These are phyloP conservation scores for Fusarium irregulare DNA, from an alignment of 2,329 filamentous ascomycete species.

Conservation along the genomic window DNA sequence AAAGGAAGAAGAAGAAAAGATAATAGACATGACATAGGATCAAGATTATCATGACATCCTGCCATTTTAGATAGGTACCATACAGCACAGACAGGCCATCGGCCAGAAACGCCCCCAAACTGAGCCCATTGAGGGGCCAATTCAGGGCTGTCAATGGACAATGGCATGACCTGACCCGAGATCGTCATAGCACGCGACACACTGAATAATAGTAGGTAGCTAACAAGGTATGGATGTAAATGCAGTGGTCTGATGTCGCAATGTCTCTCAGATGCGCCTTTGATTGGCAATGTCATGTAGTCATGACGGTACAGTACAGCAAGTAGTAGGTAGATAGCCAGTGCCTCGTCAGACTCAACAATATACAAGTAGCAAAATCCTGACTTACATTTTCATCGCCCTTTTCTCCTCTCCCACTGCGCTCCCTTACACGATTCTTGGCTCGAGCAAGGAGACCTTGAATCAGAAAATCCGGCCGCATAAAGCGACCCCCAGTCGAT, in stretches of 20 bases:
- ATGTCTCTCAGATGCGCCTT: slow-evolving; percentile 12
- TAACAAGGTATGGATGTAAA: slow-evolving; percentile 24
- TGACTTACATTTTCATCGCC: slow-evolving; percentile 39
- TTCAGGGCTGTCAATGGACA: slow-evolving; percentile 27
- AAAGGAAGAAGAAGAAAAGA: not conserved
- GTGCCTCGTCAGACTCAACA: slow-evolving; percentile 6
- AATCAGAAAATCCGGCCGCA: slow-evolving; percentile 37
- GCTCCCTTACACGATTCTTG: slow-evolving; percentile 41
- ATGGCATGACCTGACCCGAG: slow-evolving; percentile 39
- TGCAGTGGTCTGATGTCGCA: slow-evolving; percentile 40
- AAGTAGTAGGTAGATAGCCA: not conserved
- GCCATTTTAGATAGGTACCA: slow-evolving; percentile 17
- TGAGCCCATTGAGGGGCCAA: slow-evolving; percentile 38
- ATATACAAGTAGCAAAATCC: slow-evolving; percentile 4
- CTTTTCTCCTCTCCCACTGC: slow-evolving; percentile 24
- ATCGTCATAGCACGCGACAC: slow-evolving; percentile 44
- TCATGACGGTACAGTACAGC: slow-evolving; percentile 4
- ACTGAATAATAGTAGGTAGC: slow-evolving; percentile 15
- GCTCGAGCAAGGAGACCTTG: slow-evolving; percentile 40
- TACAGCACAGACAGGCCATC: slow-evolving; percentile 8
- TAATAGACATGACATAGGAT: slow-evolving; percentile 21
- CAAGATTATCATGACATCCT: slow-evolving; percentile 27
- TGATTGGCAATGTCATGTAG: slow-evolving; percentile 10
- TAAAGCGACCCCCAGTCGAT: slow-evolving; percentile 31
- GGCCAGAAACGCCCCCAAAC: slow-evolving; percentile 28